These are phyloP conservation scores for Cronartium quercuum DNA, from an alignment of 1,284 basidiomycete species.

Conservation along the genomic window DNA sequence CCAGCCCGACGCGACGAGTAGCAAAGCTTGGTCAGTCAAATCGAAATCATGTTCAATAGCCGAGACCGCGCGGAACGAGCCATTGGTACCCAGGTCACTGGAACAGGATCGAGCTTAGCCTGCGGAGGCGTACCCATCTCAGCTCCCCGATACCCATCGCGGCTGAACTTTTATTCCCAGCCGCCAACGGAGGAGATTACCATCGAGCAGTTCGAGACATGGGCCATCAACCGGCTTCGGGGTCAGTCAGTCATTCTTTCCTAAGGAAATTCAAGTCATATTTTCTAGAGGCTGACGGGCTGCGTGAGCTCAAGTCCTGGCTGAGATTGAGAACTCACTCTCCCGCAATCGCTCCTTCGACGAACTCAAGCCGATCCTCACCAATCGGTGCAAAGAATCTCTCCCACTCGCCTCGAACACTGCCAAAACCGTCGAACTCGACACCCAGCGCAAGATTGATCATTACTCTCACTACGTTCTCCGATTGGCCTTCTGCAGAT, in stretches of 20 bases:
- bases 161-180: slow-evolving; percentile 81
- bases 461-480: slow-evolving; percentile 92
- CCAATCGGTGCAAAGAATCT: slow-evolving; percentile 62
- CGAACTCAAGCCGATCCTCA: slow-evolving; percentile 64
- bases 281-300: neutral
- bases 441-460: slow-evolving; percentile 72
- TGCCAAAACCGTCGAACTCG: slow-evolving; percentile 54
- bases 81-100: neutral
- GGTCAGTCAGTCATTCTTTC: slow-evolving; percentile 42
- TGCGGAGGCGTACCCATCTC: neutral
- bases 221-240: slow-evolving; percentile 78
- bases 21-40: neutral
- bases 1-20: too few species aligned
- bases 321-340: slow-evolving; percentile 87
- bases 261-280: neutral
- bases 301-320: slow-evolving; percentile 62
- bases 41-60: neutral
- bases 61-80: neutral
- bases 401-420: slow-evolving; percentile 64
- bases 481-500: slow-evolving; percentile 87
- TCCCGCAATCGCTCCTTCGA: slow-evolving; percentile 74
- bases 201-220: slow-evolving; percentile 90
- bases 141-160: slow-evolving; percentile 56
- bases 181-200: slow-evolving; percentile 85
- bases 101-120: neutral